phyloP scores from a whole-genome alignment of 768 basidiomycete species.

The Chalciporus sphaerocephalus region DNA sequence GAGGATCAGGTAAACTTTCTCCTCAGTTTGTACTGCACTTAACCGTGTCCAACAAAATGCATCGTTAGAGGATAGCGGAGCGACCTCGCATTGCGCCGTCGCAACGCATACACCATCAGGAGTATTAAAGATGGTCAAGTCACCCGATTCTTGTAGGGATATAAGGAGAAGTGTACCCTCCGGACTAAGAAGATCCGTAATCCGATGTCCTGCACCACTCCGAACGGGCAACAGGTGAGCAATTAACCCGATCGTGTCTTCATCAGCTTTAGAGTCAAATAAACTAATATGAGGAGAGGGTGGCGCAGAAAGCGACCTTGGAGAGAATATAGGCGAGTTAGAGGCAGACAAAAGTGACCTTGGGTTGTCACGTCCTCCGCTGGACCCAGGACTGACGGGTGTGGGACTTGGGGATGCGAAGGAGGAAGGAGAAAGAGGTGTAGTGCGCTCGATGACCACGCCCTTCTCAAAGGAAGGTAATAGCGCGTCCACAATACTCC shows the following conservation, averaged over 20 bases:
- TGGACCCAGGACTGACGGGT: constrained; percentile 13
- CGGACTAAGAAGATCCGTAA: constrained; percentile 46
- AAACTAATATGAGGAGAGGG: constrained; percentile 30
- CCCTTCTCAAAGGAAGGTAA: constrained; percentile 31
- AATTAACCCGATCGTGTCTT: constrained; percentile 18
- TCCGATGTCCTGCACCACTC: constrained; percentile 35
- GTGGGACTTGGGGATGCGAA: constrained; percentile 2
- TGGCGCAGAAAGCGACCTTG: constrained; percentile 35
- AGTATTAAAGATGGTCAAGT: constrained; percentile 49
- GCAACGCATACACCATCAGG: constrained; percentile 46
- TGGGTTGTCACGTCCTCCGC: constrained; percentile 29
- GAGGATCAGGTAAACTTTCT: constrained; percentile 35
- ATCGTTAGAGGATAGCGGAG: constrained; percentile 2
- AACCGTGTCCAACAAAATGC: constrained; percentile 21
- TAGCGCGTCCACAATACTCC: constrained; percentile 31
- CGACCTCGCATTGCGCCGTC: constrained; percentile 11
- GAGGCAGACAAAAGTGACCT: constrained; percentile 45
- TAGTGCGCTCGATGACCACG: constrained; percentile 19
- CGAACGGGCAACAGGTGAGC: constrained; percentile 46
- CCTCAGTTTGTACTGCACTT: constrained; percentile 18
- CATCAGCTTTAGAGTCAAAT: constrained; percentile 11
- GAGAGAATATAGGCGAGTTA: constrained; percentile 40
- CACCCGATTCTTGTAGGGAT: constrained; percentile 58
- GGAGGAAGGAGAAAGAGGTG: constrained; percentile 12
- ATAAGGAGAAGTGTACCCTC: constrained; percentile 42